Base-by-base conservation (phyloP, 2,329 filamentous ascomycete species). In the Colletotrichum shisoi region DNA sequence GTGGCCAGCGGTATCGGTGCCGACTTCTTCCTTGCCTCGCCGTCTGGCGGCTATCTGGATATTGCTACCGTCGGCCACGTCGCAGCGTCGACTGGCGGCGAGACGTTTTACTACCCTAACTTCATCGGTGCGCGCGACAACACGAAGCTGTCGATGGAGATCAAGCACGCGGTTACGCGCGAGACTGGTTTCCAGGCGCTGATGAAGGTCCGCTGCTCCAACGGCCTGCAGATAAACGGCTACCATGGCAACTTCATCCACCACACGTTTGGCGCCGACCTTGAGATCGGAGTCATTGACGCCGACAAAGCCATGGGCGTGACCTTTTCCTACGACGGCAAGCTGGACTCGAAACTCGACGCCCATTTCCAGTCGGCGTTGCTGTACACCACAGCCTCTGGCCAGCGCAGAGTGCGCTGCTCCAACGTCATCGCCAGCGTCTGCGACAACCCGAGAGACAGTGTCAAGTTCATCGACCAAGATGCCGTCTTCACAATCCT, bases 121-220 rank as follows among this genome's bases (percentile, higher is more conserved):
- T 99, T 97, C 81, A 89, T 97, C 67, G 88, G 91, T 8, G 91
- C 91, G 8, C 88, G 95, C 44, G 95, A 99, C 77, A 88, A 90
- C 49, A 84, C 92, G 63, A 96, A 94, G 80, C 81, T 99, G 45
- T 90, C 90, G 2, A 86, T 90, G 54, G 95, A 99, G 80, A 88
- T 99, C 70, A 87, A 89, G 71, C 94, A 97, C 74, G 89, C 92
- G 0, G 88, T 97, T 37, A 93, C 89, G 3, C 86, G 95, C 70
- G 94, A 97, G 77, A 97, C 94, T 53, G 95, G 95, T 24, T 98
- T 92, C 81, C 94, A 97, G 79, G 93, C 93, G 21, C 82, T 99
- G 72, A 96, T 99, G 92, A 99, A 99, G 83, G 94, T 99, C 65
- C 91, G 95, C 69, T 99, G 95, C 81, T 97, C 94, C 19, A 99